Percentiles rank a stretch among this genome's conserved stretches.
Evolutionary conservation across 1,284 basidiomycete species (phyloP).

Genomic region (Sanghuangporus baumii): DNA sequence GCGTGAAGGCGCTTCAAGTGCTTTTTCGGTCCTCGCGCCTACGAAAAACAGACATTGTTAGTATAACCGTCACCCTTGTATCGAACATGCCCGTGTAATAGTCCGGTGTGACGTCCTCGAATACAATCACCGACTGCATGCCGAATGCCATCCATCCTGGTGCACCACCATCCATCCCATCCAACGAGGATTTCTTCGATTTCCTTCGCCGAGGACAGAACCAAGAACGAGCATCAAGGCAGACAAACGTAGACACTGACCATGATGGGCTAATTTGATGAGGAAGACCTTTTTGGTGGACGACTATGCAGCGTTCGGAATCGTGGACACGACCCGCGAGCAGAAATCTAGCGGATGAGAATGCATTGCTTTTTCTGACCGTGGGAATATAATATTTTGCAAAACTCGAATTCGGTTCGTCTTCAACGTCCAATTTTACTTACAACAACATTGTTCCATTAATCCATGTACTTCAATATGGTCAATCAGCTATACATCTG

Average conservation of each 20-base stretch:
- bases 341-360: neutral
- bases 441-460: neutral
- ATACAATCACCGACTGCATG: neutral
- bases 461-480: neutral
- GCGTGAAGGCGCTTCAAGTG: conserved; percentile 98
- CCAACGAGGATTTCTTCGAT: conserved; percentile 25
- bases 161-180: conserved; percentile 1
- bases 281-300: conserved; percentile 9
- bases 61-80: neutral
- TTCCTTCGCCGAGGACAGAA: conserved; percentile 18
- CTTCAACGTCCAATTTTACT: neutral
- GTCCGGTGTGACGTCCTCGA: no score
- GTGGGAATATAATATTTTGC: neutral
- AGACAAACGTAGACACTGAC: conserved; percentile 29
- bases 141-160: neutral
- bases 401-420: neutral
- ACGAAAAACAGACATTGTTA: conserved; percentile 16
- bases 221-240: conserved; percentile 12
- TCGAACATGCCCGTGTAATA: conserved; percentile 23
- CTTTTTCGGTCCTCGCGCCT: conserved; percentile 99
- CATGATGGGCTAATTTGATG: conserved; percentile 34
- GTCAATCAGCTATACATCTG: no score
- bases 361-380: neutral
- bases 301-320: conserved; percentile 1
- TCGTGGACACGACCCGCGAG: neutral